These are phyloP conservation scores for Lecanicillium sp. DNA, from an alignment of 2,329 filamentous ascomycete genomes.

Conservation along the genomic window DNA sequence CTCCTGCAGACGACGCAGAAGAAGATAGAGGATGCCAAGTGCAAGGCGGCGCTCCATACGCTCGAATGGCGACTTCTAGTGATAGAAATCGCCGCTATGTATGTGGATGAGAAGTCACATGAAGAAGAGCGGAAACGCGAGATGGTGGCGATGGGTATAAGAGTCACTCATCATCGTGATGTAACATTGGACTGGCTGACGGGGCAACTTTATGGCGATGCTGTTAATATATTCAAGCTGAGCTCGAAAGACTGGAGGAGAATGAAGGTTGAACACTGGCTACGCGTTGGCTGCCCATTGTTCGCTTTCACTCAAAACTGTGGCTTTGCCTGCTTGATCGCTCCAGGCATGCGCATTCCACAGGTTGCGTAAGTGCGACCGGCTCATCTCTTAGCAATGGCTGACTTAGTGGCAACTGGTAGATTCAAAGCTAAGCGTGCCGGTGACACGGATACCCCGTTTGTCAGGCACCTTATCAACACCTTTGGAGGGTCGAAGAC, in stretches of 20 bases:
- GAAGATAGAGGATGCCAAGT: background rate
- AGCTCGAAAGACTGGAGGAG: background rate
- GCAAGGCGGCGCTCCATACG: background rate
- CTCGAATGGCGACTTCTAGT: slow-evolving; percentile 1
- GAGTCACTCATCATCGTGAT: background rate
- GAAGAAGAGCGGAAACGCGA: background rate
- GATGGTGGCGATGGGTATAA: background rate
- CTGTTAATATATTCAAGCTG: background rate
- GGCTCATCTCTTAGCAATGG: too few species aligned
- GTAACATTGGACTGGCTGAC: background rate
- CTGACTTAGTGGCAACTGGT: too few species aligned
- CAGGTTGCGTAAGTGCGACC: too few species aligned
- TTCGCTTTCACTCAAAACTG: background rate
- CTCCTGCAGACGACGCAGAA: background rate
- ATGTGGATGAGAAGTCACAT: background rate
- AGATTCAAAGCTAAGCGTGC: too few species aligned
- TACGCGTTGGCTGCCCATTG: background rate
- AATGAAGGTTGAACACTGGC: background rate
- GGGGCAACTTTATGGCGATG: background rate
- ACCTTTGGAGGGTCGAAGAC: too few species aligned
- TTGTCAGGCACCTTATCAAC: too few species aligned
- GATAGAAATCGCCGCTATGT: background rate
- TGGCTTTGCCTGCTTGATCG: background rate
- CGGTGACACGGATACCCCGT: too few species aligned
- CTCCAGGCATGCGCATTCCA: too few species aligned